Percentiles rank a stretch among this genome's conserved stretches.
These are phyloP conservation scores for Eurotiales sp. DNA, from an alignment of 2,329 filamentous ascomycete species.

Conservation along the genomic window DNA sequence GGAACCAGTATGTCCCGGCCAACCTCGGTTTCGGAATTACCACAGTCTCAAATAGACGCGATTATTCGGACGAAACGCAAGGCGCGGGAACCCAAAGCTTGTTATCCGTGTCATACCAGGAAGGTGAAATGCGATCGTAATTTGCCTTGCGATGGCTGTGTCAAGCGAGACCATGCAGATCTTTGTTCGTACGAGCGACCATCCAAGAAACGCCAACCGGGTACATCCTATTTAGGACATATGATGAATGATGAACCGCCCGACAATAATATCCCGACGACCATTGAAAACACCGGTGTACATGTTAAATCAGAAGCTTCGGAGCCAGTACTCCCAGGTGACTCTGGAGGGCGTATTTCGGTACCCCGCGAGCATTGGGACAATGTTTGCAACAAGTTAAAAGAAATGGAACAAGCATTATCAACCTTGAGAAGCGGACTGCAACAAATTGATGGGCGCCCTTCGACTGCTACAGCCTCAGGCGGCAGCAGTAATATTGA, in stretches of 20 bases:
- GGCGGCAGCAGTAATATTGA: constrained; percentile 25
- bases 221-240: constrained; percentile 13
- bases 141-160: constrained; percentile 46
- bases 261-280: neutral
- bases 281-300: constrained; percentile 10
- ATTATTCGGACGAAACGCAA: constrained; percentile 38
- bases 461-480: constrained; percentile 21
- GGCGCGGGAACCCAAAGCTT: constrained; percentile 45
- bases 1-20: constrained; percentile 7
- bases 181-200: constrained; percentile 49
- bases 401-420: constrained; percentile 43
- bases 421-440: constrained; percentile 36
- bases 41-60: constrained; percentile 36
- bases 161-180: constrained; percentile 48
- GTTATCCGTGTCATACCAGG: constrained; percentile 45
- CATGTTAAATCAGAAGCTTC: constrained; percentile 14
- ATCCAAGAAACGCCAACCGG: constrained; percentile 40
- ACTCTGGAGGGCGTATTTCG: constrained; percentile 28
- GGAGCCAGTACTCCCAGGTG: constrained; percentile 5
- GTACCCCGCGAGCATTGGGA: constrained; percentile 44
- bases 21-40: constrained; percentile 26
- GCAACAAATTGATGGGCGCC: constrained; percentile 29
- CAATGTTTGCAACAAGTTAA: constrained; percentile 38
- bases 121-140: constrained; percentile 50
- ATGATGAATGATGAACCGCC: neutral